phyloP scores from a whole-genome alignment of 352 stramenopile genomes.

The Globisporangium cederbergense region DNA sequence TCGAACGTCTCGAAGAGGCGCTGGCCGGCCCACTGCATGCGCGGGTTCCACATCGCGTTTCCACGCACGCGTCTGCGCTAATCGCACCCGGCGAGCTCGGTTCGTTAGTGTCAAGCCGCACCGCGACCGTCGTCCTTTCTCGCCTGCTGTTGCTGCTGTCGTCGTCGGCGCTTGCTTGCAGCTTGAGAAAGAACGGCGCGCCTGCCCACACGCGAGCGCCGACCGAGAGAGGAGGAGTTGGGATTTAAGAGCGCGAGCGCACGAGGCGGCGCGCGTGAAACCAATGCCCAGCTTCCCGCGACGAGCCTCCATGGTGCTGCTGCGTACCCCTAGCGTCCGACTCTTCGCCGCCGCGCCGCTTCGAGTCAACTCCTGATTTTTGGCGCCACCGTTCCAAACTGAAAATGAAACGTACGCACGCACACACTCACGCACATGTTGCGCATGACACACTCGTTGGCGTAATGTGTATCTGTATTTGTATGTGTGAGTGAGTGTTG shows the following conservation, averaged over 20 bases:
- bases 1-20: slow-evolving; percentile 82
- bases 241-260: slow-evolving; percentile 4
- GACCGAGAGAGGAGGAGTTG: slow-evolving; percentile 4
- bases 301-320: not conserved
- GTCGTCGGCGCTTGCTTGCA: not conserved
- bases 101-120: not conserved
- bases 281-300: not conserved
- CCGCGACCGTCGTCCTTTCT: not conserved
- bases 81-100: not conserved
- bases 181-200: slow-evolving; percentile 7
- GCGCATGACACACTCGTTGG: not conserved
- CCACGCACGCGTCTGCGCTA: not conserved
- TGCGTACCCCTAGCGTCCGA: not conserved
- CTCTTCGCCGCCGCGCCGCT: slow-evolving; percentile 4
- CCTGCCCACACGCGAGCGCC: not conserved
- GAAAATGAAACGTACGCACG: slow-evolving; percentile 2
- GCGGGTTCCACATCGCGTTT: slow-evolving; percentile 58
- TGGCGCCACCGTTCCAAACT: not conserved
- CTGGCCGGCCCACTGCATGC: slow-evolving; percentile 80
- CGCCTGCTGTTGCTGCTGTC: not conserved
- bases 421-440: not conserved
- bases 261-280: slow-evolving; percentile 4
- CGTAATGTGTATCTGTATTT: not conserved
- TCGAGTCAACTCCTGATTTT: not conserved
- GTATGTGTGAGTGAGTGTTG: not conserved